Conservation (phyloP, 805 yeast species). For the Danielozyma ontarioensis region DNA sequence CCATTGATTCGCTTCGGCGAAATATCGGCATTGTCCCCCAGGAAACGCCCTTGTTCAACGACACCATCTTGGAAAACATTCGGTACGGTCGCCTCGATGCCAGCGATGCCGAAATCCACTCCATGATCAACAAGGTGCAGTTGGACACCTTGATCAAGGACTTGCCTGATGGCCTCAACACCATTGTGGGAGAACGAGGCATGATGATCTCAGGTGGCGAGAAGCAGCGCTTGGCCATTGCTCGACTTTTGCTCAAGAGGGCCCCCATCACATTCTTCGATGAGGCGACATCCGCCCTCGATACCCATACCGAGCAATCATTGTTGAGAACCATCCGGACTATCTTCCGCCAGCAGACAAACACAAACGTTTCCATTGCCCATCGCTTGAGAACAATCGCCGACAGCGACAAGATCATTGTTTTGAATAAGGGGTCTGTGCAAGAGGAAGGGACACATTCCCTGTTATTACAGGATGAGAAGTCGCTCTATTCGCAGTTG, state of each 20-base stretch:
- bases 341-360: conserved; percentile 50
- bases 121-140: conserved; percentile 66
- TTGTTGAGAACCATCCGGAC: conserved; percentile 67
- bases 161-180: conserved; percentile 78
- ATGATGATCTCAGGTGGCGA: conserved; percentile 99
- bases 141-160: conserved; percentile 57
- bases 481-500: conserved; percentile 68
- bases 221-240: conserved; percentile 91
- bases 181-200: conserved; percentile 96
- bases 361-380: conserved; percentile 87
- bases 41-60: conserved; percentile 94
- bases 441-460: conserved; percentile 85
- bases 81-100: conserved; percentile 79
- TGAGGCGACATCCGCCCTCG: conserved; percentile 95
- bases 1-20: conserved; percentile 66
- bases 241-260: conserved; percentile 78
- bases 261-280: conserved; percentile 92
- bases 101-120: conserved; percentile 61
- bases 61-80: conserved; percentile 80
- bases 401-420: conserved; percentile 90
- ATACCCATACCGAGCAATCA: conserved; percentile 92
- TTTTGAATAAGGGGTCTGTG: conserved; percentile 70
- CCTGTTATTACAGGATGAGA: conserved; percentile 46
- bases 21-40: conserved; percentile 94
- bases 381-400: conserved; percentile 92